These are phyloP conservation scores for Croton setiger DNA, from an alignment of 441 rosid genomes.

Conservation along the genomic window DNA sequence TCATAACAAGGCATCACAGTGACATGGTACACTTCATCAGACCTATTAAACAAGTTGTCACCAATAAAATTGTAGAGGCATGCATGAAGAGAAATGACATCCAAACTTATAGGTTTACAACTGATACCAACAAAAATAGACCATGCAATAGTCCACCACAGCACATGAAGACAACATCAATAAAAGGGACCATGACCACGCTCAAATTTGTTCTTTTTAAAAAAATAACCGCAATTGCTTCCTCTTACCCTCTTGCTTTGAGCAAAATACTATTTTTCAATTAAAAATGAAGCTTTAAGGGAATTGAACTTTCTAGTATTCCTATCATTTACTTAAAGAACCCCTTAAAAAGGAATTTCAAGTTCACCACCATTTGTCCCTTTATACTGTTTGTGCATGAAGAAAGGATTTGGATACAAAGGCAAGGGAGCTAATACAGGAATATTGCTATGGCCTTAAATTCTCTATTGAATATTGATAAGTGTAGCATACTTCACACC, in stretches of 20 bases:
- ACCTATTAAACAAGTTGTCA: slow-evolving; percentile 42
- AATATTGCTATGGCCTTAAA: too few species aligned
- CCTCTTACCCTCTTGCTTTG: background rate
- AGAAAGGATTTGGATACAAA: too few species aligned
- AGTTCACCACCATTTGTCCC: too few species aligned
- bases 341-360: too few species aligned
- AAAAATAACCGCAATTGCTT: background rate
- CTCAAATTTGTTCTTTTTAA: too few species aligned
- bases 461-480: too few species aligned
- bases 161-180: background rate
- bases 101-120: background rate
- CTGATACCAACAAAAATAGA: background rate
- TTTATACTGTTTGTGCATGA: too few species aligned
- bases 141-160: background rate
- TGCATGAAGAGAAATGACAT: background rate
- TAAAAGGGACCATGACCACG: background rate
- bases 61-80: slow-evolving; percentile 16
- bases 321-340: background rate
- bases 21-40: slow-evolving; percentile 79
- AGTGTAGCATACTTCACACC: too few species aligned
- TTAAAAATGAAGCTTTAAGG: background rate
- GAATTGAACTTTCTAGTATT: background rate
- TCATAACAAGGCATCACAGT: slow-evolving; percentile 98
- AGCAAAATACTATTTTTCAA: background rate
- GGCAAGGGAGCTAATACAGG: too few species aligned